Conservation (phyloP, 371 early-diverging fungal genomes). For the Lichtheimia ramosa region DNA sequence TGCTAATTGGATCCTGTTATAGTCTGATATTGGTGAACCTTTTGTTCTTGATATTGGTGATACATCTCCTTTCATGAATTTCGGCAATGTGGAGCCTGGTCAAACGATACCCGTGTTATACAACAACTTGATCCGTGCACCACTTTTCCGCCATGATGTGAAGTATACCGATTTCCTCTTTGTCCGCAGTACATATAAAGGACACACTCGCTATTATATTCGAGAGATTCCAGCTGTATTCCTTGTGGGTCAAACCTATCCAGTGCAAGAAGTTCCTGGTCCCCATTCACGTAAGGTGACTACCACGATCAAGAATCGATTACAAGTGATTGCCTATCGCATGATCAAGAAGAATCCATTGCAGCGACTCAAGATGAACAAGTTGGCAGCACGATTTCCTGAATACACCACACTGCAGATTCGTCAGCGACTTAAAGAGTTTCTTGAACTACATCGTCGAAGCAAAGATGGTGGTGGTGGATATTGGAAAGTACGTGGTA, state of each 20-base stretch:
- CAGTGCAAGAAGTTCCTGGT: slow-evolving; percentile 94
- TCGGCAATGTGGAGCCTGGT: slow-evolving; percentile 95
- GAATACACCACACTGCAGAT: slow-evolving; percentile 86
- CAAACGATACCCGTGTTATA: slow-evolving; percentile 85
- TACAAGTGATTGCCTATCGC: slow-evolving; percentile 92
- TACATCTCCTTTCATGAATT: slow-evolving; percentile 96
- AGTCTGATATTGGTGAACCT: slow-evolving; percentile 82
- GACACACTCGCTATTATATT: slow-evolving; percentile 77
- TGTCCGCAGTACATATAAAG: slow-evolving; percentile 75
- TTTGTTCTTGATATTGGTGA: slow-evolving; percentile 93
- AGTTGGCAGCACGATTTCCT: slow-evolving; percentile 78
- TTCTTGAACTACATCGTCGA: slow-evolving; percentile 93
- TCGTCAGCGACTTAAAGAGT: slow-evolving; percentile 92
- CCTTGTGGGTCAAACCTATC: slow-evolving; percentile 97
- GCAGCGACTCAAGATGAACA: slow-evolving; percentile 74
- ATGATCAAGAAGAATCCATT: slow-evolving; percentile 80
- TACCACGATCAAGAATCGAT: slow-evolving; percentile 87
- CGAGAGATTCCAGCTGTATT: slow-evolving; percentile 86
- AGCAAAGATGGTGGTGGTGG: slow-evolving; percentile 78
- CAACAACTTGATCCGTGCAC: slow-evolving; percentile 98
- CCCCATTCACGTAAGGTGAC: slow-evolving; percentile 98
- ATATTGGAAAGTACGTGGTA: slow-evolving; percentile 91
- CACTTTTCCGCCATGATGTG: slow-evolving; percentile 86
- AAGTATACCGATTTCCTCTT: slow-evolving; percentile 85
- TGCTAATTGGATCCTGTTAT: neutral